Base-by-base conservation (phyloP, 1,139 yeast species). In the Pichia norvegensis region DNA sequence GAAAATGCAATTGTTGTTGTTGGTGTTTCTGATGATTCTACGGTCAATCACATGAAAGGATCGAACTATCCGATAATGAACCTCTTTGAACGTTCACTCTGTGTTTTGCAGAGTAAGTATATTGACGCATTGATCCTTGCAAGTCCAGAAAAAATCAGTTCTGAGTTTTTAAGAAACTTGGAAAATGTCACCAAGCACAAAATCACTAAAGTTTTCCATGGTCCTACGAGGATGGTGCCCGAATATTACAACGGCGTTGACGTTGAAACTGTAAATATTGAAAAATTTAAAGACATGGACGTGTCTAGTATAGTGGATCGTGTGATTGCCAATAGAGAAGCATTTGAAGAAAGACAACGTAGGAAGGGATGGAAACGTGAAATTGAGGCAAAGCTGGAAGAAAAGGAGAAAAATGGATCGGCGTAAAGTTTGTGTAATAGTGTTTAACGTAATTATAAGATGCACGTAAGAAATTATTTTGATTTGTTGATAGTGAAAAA, bases 61-160 rank as follows among this genome's bases (percentile, higher is more conserved):
- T 67, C 72, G 47, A 80, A 81, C 61, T 78, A 79, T 59, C 95
- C 95, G 17, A 81, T 88, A 43, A 92, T 92, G 97, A 87, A 84
- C 59, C 58, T 85, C 25, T 76, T 83, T 51, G 97, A 92, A 63
- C 76, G 97, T 53, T 76, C 92, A 0, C 68, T 92, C 52, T 87
- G 96, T 64, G 92, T 87, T 10, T 68, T 92, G 56, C 96, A 90
- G 63, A 87, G 97, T 65, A 75, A 76, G 49, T 85, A 82, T 55
- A 90, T 90, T 27, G 95, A 88, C 60, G 87, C 84, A 0, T 72
- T 87, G 11, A 67, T 85, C 4, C 64, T 85, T 44, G 84, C 81
- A 4, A 85, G 86, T 1, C 94, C 94, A 4, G 76, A 70, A 57
- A 56, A 58, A 8, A 79, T 85, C 11, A 67, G 70, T 9, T 42